phyloP scores from a whole-genome alignment of 2,329 filamentous ascomycete species.

The Cadophora sp. region DNA sequence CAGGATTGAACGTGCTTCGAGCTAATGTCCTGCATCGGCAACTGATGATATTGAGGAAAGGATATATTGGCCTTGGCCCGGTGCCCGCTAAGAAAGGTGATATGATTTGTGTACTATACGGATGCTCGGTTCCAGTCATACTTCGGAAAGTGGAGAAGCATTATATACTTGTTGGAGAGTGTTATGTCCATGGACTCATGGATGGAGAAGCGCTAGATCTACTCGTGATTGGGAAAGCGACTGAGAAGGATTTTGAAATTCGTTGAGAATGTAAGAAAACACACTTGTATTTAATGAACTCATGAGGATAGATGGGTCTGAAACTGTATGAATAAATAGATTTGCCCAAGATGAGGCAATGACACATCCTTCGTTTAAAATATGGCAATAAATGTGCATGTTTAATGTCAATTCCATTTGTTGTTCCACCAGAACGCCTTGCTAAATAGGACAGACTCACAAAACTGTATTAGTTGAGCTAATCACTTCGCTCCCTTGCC shows the following conservation, averaged over 20 bases:
- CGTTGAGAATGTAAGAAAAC: neutral
- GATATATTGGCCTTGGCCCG: slow-evolving; percentile 6
- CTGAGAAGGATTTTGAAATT: slow-evolving; percentile 11
- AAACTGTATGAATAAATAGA: neutral
- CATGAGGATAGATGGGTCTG: neutral
- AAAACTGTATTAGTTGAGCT: neutral
- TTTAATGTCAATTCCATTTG: slow-evolving; percentile 22
- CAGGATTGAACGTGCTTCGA: neutral
- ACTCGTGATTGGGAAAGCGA: slow-evolving; percentile 12
- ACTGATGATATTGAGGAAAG: slow-evolving; percentile 3
- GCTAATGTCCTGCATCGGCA: slow-evolving; percentile 12
- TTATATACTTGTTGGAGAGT: slow-evolving; percentile 12
- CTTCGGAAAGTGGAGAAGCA: slow-evolving; percentile 9
- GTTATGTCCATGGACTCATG: slow-evolving; percentile 14
- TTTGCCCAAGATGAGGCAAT: neutral
- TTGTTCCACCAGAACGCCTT: slow-evolving; percentile 34
- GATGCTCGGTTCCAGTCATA: slow-evolving; percentile 1
- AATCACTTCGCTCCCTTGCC: slow-evolving; percentile 44
- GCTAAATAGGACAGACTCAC: slow-evolving; percentile 33
- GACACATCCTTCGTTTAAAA: no score
- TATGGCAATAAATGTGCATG: neutral
- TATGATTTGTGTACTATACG: slow-evolving; percentile 14
- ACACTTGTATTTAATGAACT: neutral
- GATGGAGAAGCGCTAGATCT: slow-evolving; percentile 6
- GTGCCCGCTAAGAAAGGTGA: slow-evolving; percentile 5